These are phyloP conservation scores for Lactifluus rugatus DNA, from an alignment of 768 basidiomycete genomes.

Conservation along the genomic window DNA sequence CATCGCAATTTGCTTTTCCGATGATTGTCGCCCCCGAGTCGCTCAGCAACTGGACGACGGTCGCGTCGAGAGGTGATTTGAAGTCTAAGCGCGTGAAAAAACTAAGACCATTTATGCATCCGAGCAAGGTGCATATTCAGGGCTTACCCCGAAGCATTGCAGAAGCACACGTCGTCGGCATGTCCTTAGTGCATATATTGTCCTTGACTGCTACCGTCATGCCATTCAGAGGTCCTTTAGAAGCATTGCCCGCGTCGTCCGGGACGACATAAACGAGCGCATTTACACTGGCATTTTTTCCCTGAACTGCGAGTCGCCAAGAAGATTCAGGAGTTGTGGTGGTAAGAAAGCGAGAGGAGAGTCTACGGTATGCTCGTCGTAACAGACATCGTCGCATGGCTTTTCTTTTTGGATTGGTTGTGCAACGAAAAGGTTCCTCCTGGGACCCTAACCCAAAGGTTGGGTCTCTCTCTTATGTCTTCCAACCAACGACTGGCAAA, in stretches of 20 bases:
- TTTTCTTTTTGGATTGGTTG: not conserved
- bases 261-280: constrained; percentile 38
- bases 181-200: constrained; percentile 62
- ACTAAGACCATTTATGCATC: not conserved
- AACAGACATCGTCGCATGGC: constrained; percentile 14
- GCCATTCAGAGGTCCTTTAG: constrained; percentile 29
- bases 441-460: constrained; percentile 16
- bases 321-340: not conserved
- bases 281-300: constrained; percentile 38
- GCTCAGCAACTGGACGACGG: constrained; percentile 58
- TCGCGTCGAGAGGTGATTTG: constrained; percentile 76
- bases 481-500: constrained; percentile 8
- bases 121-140: not conserved
- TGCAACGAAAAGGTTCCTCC: not conserved
- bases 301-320: constrained; percentile 12
- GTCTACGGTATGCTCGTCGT: not conserved
- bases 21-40: constrained; percentile 57
- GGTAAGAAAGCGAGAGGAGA: constrained; percentile 2
- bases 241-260: not conserved
- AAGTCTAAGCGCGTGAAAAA: constrained; percentile 41
- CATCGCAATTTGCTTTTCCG: constrained; percentile 93
- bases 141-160: constrained; percentile 53
- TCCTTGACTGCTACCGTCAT: constrained; percentile 71
- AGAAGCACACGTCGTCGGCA: constrained; percentile 74
- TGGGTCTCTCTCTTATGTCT: constrained; percentile 15